phyloP scores from a whole-genome alignment of 176 grass and related monocot genomes.

The Phoenix dactylifera region DNA sequence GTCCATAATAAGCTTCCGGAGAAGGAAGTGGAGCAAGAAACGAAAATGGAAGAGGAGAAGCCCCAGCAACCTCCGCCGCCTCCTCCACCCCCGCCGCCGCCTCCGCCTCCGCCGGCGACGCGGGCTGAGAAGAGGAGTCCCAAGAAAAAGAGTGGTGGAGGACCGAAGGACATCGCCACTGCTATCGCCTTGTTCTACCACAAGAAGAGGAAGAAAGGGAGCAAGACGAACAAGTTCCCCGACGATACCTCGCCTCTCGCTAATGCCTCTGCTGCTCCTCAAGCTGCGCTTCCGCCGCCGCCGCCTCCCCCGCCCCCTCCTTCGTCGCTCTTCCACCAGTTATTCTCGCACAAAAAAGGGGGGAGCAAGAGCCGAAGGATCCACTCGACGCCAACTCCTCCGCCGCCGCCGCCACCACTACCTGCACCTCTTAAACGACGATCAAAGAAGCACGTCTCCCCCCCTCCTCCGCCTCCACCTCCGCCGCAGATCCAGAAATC shows the following conservation, averaged over 20 bases:
- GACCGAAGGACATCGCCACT: slow-evolving; percentile 74
- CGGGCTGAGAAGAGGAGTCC: slow-evolving; percentile 18
- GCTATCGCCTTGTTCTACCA: slow-evolving; percentile 85
- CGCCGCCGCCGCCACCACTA: slow-evolving; percentile 33
- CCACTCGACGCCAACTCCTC: slow-evolving; percentile 29
- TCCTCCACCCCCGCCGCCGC: slow-evolving; percentile 19
- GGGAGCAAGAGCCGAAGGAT: slow-evolving; percentile 62
- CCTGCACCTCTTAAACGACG: slow-evolving; percentile 12
- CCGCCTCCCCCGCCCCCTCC: slow-evolving; percentile 41
- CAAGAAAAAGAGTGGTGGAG: slow-evolving; percentile 69
- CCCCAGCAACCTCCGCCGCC: neutral
- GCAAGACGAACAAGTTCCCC: slow-evolving; percentile 46
- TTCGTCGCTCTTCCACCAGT: slow-evolving; percentile 57
- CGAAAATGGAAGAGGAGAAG: neutral
- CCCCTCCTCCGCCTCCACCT: neutral
- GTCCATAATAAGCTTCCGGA: too few relatives aligned
- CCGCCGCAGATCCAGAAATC: neutral
- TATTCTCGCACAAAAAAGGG: slow-evolving; percentile 59
- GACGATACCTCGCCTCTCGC: slow-evolving; percentile 33
- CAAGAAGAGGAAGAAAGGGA: slow-evolving; percentile 66
- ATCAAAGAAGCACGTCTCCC: slow-evolving; percentile 24
- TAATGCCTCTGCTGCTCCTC: slow-evolving; percentile 12
- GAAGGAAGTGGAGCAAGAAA: too few relatives aligned
- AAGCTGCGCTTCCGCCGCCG: slow-evolving; percentile 12
- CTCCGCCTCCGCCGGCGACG: slow-evolving; percentile 11